Evolutionary conservation across 768 basidiomycete species (phyloP).

Genomic region (Rubroboletus pulcherrimus): DNA sequence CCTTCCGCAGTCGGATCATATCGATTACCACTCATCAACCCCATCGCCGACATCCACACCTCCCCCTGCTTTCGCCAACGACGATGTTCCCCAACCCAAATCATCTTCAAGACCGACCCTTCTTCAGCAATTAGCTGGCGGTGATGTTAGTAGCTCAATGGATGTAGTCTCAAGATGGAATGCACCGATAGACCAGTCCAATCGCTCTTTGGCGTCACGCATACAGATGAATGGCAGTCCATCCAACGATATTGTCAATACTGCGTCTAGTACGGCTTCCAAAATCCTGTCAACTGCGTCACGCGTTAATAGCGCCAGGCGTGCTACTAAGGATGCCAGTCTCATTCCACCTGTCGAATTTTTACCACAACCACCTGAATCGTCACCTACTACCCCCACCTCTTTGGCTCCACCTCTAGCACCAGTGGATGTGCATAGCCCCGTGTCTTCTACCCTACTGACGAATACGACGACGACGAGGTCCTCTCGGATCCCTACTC

Average conservation of each 20-base stretch:
- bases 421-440: not conserved
- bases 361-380: conserved; percentile 17
- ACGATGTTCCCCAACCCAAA: conserved; percentile 1
- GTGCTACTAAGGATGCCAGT: not conserved
- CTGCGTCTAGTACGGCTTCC: not conserved
- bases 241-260: not conserved
- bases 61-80: not conserved
- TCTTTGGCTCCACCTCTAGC: conserved; percentile 4
- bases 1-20: conserved; percentile 26
- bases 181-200: conserved; percentile 5
- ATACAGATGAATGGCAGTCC: conserved; percentile 16
- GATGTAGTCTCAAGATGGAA: not conserved
- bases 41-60: conserved; percentile 17
- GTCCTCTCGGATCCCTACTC: not conserved
- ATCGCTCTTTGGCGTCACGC: conserved; percentile 22
- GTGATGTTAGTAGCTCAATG: not conserved
- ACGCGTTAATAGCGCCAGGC: not conserved
- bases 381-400: conserved; percentile 13
- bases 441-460: not conserved
- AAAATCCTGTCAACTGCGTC: not conserved
- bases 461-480: not conserved
- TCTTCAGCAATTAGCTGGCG: conserved; percentile 19
- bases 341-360: conserved; percentile 34
- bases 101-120: conserved; percentile 20
- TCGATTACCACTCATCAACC: conserved; percentile 27